Percentiles rank a stretch among this genome's conserved stretches.
Evolutionary conservation across 139 green algal species (phyloP).

Genomic region (Coelastrella sp.): DNA sequence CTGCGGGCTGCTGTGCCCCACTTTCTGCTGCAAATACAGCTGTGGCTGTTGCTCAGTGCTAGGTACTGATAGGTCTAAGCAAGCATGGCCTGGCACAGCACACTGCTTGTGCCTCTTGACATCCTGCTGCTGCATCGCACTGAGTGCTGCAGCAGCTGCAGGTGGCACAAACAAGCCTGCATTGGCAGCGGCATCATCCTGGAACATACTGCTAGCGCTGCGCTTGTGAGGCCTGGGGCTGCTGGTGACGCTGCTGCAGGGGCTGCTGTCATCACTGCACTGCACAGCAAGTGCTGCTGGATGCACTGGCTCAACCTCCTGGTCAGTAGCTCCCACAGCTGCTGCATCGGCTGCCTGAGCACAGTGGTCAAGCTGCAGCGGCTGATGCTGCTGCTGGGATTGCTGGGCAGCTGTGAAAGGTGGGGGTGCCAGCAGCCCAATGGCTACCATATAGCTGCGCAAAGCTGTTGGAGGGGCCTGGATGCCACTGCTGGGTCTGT

Average conservation of each 20-base stretch:
- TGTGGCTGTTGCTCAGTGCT: background rate
- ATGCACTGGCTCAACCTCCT: background rate
- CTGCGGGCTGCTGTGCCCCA: background rate
- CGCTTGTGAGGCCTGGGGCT: background rate
- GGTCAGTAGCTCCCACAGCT: background rate
- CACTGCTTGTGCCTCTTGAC: background rate
- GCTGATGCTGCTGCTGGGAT: conserved; percentile 3
- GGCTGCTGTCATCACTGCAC: background rate
- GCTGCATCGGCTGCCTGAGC: background rate
- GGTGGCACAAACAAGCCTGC: background rate
- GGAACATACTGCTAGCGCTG: background rate
- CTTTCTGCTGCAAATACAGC: background rate
- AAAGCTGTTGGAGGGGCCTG: background rate
- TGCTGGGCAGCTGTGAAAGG: background rate
- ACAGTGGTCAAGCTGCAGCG: conserved; percentile 7
- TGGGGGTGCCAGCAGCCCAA: conserved; percentile 43
- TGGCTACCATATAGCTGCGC: conserved; percentile 55
- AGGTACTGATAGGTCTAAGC: background rate
- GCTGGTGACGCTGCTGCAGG: background rate
- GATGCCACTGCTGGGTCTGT: background rate
- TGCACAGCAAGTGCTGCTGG: background rate
- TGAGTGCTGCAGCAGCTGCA: background rate
- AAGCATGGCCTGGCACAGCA: background rate
- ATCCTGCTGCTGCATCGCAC: background rate
- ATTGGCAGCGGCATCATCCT: background rate